phyloP scores from a whole-genome alignment of 2,329 filamentous ascomycete genomes.

The Moelleriella libera region DNA sequence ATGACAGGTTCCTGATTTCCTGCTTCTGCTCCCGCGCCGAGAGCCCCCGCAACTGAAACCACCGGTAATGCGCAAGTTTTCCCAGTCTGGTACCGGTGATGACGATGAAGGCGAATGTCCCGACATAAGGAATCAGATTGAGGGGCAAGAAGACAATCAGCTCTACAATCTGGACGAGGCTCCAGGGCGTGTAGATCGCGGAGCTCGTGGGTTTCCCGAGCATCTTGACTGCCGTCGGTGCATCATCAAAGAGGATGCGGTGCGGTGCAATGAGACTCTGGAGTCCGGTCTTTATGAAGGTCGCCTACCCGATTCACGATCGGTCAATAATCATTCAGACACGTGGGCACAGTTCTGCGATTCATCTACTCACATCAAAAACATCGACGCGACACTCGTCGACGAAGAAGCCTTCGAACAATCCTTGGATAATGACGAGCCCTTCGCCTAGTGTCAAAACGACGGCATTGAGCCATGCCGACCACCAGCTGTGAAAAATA shows the following conservation, averaged over 20 bases:
- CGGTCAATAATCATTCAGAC: not conserved
- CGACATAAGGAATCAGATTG: slow-evolving; percentile 74
- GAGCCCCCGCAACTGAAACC: slow-evolving; percentile 68
- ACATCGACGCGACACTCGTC: slow-evolving; percentile 67
- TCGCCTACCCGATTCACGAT: slow-evolving; percentile 28
- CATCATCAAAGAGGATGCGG: slow-evolving; percentile 51
- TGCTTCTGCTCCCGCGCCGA: slow-evolving; percentile 58
- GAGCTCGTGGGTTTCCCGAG: slow-evolving; percentile 68
- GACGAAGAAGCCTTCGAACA: slow-evolving; percentile 73
- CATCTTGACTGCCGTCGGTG: slow-evolving; percentile 59
- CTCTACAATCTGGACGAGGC: slow-evolving; percentile 77
- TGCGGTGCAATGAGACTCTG: slow-evolving; percentile 54
- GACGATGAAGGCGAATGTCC: slow-evolving; percentile 73
- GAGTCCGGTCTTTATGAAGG: slow-evolving; percentile 61
- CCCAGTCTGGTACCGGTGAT: slow-evolving; percentile 79
- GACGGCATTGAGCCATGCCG: slow-evolving; percentile 77
- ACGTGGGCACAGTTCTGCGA: not conserved
- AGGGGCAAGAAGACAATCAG: slow-evolving; percentile 67
- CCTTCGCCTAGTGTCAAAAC: slow-evolving; percentile 79
- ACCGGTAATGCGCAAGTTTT: slow-evolving; percentile 81
- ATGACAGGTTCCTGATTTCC: slow-evolving; percentile 51
- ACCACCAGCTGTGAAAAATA: slow-evolving; percentile 68
- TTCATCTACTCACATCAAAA: slow-evolving; percentile 53
- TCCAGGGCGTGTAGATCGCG: slow-evolving; percentile 79
- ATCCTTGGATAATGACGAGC: slow-evolving; percentile 50